Evolutionary conservation across 306 rosid species (phyloP).

Genomic region (Quercus mongolica): DNA sequence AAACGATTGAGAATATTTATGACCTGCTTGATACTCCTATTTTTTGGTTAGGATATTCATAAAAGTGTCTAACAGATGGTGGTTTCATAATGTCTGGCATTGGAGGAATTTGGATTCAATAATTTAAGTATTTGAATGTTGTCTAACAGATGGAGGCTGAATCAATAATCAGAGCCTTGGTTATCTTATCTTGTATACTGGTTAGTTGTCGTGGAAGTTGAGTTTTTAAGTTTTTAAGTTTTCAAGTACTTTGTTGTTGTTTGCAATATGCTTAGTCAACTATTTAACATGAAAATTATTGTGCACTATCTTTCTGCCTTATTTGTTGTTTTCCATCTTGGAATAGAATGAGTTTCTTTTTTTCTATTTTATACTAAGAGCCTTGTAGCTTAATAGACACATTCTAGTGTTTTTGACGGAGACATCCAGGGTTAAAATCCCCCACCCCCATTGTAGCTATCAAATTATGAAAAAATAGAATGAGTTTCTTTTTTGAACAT

Average conservation of each 20-base stretch:
- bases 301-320: background rate
- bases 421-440: too few species aligned
- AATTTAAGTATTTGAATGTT: conserved; percentile 6
- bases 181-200: background rate
- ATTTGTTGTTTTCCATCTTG: conserved; percentile 1
- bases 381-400: too few species aligned
- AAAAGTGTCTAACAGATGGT: background rate
- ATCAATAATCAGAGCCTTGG: conserved; percentile 8
- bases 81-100: conserved; percentile 4
- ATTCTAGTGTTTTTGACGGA: too few species aligned
- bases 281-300: conserved; percentile 9
- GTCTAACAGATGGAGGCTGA: conserved; percentile 2
- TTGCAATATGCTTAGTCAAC: background rate
- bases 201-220: conserved; percentile 3
- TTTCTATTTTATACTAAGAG: too few species aligned
- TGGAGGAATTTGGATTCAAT: conserved; percentile 10
- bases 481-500: background rate
- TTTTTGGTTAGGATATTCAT: background rate
- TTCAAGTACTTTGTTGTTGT: background rate
- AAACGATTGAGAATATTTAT: background rate
- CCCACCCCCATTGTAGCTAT: too few species aligned
- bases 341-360: background rate
- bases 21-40: background rate
- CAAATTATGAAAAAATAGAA: too few species aligned
- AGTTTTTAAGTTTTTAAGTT: conserved; percentile 6